These are phyloP conservation scores for Pythium rishiriense DNA, from an alignment of 352 stramenopile genomes.

Conservation along the genomic window DNA sequence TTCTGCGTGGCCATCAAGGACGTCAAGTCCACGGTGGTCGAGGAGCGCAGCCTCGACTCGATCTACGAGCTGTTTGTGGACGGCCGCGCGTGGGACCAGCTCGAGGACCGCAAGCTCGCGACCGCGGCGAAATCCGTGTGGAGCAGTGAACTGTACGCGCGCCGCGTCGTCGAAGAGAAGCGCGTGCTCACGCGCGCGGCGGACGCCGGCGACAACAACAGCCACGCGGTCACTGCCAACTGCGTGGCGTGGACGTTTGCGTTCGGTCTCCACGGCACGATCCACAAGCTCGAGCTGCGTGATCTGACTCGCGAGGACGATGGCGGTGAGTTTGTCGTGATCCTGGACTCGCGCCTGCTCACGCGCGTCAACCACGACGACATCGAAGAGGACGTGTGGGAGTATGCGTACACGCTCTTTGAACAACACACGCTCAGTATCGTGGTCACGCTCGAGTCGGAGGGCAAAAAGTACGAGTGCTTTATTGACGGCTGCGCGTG, in stretches of 20 bases:
- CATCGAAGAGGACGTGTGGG: constrained; percentile 65
- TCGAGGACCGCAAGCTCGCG: constrained; percentile 54
- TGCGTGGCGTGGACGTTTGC: constrained; percentile 81
- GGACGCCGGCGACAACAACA: constrained; percentile 31
- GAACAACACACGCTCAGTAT: constrained; percentile 72
- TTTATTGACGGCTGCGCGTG: constrained; percentile 76
- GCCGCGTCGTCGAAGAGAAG: constrained; percentile 57
- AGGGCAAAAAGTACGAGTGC: constrained; percentile 72
- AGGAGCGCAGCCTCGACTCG: constrained; percentile 63
- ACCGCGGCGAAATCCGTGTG: constrained; percentile 42
- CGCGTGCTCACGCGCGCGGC: constrained; percentile 35
- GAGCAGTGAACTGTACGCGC: constrained; percentile 80
- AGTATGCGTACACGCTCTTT: constrained; percentile 72
- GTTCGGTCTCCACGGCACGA: constrained; percentile 68
- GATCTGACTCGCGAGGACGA: constrained; percentile 69
- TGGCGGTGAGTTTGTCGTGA: constrained; percentile 73
- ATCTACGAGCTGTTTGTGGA: constrained; percentile 76
- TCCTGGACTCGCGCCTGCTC: constrained; percentile 70
- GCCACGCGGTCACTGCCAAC: constrained; percentile 33
- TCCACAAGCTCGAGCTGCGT: constrained; percentile 78
- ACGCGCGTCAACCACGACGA: constrained; percentile 60
- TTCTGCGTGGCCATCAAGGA: constrained; percentile 76
- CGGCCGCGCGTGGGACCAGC: constrained; percentile 61
- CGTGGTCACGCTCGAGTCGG: constrained; percentile 61
- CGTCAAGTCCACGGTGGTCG: constrained; percentile 68